Base-by-base conservation (phyloP, 805 yeast species). In the Cyberlindnera mrakii region DNA sequence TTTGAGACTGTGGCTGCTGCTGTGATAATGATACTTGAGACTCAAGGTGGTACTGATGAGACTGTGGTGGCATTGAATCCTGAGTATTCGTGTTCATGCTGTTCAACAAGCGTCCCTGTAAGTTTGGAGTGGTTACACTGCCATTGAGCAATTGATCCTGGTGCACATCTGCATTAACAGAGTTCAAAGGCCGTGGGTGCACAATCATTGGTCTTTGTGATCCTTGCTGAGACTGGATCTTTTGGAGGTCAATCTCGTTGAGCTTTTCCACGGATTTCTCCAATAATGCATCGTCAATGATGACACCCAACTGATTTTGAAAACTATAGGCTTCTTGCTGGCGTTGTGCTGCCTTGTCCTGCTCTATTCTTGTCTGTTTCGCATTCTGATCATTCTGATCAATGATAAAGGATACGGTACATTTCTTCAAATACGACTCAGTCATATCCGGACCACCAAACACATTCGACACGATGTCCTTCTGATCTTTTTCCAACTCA, bases 371-470 rank as follows among this genome's bases (percentile, higher is more conserved):
- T 2, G 48, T 44, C 5, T 37, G 38, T 7, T 47, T 43, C 29
- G 47, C 43, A 19, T 30, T 39, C 8, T 40, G 19, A 15, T 39
- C 41, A 34, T 27, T 38, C 17, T 36, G 40, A 29, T 56, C 59
- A 42, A 56, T 50, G 35, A 57, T 57, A 39, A 54, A 56, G 4
- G 54, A 46, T 15, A 59, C 62, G 1, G 58, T 54, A 29, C 59
- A 56, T 44, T 58, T 54, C 19, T 50, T 50, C 52, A 59, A 41
- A 46, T 59, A 59, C 20, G 44, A 51, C 40, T 59, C 64, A 19
- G 62, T 59, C 52, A 54, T 52, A 31, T 48, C 55, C 31, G 51
- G 44, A 29, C 64, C 64, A 38, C 64, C 64, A 53, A 59, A 59
- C 15, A 59, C 60, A 32, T 54, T 57, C 3, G 60, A 58, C n/a